A percentile compares a stretch with the other conserved stretches of the same genome.
Conservation (phyloP, 179 eudicot genomes). For the Actinidia arguta region DNA sequence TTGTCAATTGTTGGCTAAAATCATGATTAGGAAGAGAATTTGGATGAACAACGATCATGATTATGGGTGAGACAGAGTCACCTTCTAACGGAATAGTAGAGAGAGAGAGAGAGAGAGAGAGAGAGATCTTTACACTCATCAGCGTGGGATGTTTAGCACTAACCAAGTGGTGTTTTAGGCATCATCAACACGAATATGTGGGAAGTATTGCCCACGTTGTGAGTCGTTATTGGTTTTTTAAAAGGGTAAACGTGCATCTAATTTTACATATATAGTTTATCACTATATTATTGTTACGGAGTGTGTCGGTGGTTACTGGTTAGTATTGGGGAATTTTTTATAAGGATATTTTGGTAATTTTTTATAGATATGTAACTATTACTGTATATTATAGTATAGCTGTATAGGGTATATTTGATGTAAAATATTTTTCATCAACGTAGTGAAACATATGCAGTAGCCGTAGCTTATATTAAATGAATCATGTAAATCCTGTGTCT, state of each 20-base stretch:
- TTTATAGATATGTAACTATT: background rate
- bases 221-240: constrained; percentile 9
- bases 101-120: background rate
- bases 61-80: constrained; percentile 32
- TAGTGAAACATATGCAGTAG: too few relatives aligned
- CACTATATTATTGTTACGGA: too few relatives aligned
- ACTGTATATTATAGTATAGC: background rate
- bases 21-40: constrained; percentile 29
- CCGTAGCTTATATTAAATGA: too few relatives aligned
- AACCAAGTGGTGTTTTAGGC: constrained; percentile 8
- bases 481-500: too few relatives aligned
- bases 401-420: background rate
- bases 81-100: constrained; percentile 36
- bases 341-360: background rate
- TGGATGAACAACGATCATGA: constrained; percentile 21
- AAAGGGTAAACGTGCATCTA: background rate
- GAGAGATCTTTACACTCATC: background rate
- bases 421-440: background rate
- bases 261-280: too few relatives aligned
- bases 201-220: constrained; percentile 7
- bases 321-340: too few relatives aligned
- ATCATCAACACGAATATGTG: background rate
- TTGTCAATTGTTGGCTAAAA: constrained; percentile 36
- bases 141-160: background rate
- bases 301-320: too few relatives aligned